phyloP scores from a whole-genome alignment of 352 stramenopile species.

The Phytophthora fragariae region DNA sequence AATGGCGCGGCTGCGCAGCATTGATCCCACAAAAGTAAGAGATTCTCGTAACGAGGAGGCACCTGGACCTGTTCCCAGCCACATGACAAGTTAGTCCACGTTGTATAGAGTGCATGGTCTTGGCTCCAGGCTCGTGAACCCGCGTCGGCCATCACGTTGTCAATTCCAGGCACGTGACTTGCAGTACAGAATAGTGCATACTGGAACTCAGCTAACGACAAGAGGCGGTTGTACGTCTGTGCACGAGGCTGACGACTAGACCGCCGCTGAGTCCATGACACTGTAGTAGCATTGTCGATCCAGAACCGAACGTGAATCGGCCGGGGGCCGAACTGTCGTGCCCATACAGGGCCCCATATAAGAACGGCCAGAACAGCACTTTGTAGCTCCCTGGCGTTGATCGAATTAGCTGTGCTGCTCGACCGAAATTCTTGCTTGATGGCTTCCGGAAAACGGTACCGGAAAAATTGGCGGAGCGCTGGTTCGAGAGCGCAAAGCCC shows the following conservation, averaged over 20 bases:
- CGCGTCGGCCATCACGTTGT: slow-evolving; percentile 3
- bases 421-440: neutral
- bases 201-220: slow-evolving; percentile 7
- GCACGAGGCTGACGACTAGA: neutral
- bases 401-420: neutral
- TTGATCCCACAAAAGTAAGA: neutral
- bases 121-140: slow-evolving; percentile 2
- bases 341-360: slow-evolving; percentile 5
- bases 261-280: slow-evolving; percentile 5
- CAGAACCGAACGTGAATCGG: neutral
- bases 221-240: slow-evolving; percentile 11
- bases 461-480: slow-evolving; percentile 4
- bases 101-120: neutral
- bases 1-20: neutral
- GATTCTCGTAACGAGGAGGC: neutral
- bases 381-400: neutral
- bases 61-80: neutral
- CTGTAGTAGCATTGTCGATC: slow-evolving; percentile 10
- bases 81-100: neutral
- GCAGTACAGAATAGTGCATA: neutral
- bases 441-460: neutral
- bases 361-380: neutral
- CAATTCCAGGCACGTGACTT: neutral
- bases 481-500: neutral
- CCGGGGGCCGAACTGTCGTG: too few relatives aligned